Evolutionary conservation across 352 stramenopile genomes (phyloP).

Genomic region (Globisporangium orthogonon): DNA sequence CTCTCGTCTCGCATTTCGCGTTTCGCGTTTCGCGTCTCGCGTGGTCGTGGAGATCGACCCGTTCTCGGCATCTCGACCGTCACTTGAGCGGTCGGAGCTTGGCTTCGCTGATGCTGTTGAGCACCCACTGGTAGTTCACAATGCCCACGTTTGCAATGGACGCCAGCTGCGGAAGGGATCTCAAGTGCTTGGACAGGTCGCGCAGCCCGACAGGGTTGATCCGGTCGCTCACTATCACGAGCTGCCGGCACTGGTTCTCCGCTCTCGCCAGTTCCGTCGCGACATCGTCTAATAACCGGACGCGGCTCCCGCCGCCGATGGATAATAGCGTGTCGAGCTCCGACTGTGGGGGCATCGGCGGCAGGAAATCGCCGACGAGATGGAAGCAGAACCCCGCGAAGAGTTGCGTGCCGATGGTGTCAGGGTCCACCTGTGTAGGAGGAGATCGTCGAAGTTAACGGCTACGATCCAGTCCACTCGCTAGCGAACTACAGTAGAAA

Average conservation of each 20-base stretch:
- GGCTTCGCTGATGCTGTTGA: constrained; percentile 83
- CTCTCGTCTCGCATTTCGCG: not conserved
- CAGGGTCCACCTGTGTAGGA: constrained; percentile 13
- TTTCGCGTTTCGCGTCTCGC: not conserved
- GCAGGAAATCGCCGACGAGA: constrained; percentile 69
- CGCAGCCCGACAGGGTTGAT: constrained; percentile 55
- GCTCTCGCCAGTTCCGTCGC: constrained; percentile 39
- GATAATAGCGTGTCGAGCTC: constrained; percentile 66
- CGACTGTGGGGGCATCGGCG: constrained; percentile 57
- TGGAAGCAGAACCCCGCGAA: constrained; percentile 69
- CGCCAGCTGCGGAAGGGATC: constrained; percentile 32
- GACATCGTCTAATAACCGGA: constrained; percentile 50
- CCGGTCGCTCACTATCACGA: constrained; percentile 75
- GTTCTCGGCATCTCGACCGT: constrained; percentile 1
- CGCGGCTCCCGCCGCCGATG: constrained; percentile 55
- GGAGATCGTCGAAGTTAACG: not conserved
- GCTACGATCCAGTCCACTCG: too few species aligned
- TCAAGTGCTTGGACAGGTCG: constrained; percentile 32
- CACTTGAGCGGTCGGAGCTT: constrained; percentile 36
- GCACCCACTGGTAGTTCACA: constrained; percentile 83
- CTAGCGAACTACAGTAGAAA: not conserved
- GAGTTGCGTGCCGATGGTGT: constrained; percentile 51
- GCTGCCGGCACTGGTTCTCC: constrained; percentile 34
- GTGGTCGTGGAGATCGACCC: not conserved
- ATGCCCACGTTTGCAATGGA: constrained; percentile 30